Conservation (phyloP, 2,329 filamentous ascomycete genomes). For the Penicillium palitans region DNA sequence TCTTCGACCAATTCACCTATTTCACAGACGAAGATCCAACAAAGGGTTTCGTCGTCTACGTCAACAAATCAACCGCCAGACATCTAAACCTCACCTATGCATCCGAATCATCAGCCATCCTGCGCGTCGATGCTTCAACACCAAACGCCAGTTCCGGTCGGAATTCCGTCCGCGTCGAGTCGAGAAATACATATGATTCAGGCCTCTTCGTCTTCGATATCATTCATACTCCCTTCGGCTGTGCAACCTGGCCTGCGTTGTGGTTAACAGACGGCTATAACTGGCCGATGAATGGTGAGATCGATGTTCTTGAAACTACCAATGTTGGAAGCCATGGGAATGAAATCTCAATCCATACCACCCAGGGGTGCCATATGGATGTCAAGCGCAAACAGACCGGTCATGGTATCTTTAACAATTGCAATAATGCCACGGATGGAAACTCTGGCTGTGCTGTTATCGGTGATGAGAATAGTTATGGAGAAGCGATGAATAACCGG, state of each 20-base stretch:
- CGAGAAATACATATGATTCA: slow-evolving; percentile 59
- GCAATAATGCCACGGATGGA: slow-evolving; percentile 52
- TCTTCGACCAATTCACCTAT: slow-evolving; percentile 51
- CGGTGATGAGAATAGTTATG: slow-evolving; percentile 49
- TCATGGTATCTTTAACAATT: slow-evolving; percentile 45
- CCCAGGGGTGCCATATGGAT: slow-evolving; percentile 53
- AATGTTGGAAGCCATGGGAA: slow-evolving; percentile 59
- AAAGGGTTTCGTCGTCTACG: slow-evolving; percentile 50
- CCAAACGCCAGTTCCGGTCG: slow-evolving; percentile 60
- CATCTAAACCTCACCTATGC: slow-evolving; percentile 62
- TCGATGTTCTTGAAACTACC: slow-evolving; percentile 62
- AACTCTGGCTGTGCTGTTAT: slow-evolving; percentile 62
- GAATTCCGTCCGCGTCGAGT: slow-evolving; percentile 64
- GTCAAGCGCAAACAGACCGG: slow-evolving; percentile 59
- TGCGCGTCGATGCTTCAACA: slow-evolving; percentile 63
- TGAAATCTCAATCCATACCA: slow-evolving; percentile 62
- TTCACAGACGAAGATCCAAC: slow-evolving; percentile 48
- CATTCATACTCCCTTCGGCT: slow-evolving; percentile 63
- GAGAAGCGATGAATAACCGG: slow-evolving; percentile 53
- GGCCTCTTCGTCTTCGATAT: slow-evolving; percentile 70
- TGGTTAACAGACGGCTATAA: slow-evolving; percentile 63
- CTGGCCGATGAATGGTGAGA: slow-evolving; percentile 66
- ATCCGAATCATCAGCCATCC: slow-evolving; percentile 53
- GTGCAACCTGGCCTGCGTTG: slow-evolving; percentile 65
- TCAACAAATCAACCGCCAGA: slow-evolving; percentile 30